Percentiles rank a stretch among this genome's conserved stretches.
Conservation (phyloP, 2,329 filamentous ascomycete genomes). For the Colletotrichum aenigma region DNA sequence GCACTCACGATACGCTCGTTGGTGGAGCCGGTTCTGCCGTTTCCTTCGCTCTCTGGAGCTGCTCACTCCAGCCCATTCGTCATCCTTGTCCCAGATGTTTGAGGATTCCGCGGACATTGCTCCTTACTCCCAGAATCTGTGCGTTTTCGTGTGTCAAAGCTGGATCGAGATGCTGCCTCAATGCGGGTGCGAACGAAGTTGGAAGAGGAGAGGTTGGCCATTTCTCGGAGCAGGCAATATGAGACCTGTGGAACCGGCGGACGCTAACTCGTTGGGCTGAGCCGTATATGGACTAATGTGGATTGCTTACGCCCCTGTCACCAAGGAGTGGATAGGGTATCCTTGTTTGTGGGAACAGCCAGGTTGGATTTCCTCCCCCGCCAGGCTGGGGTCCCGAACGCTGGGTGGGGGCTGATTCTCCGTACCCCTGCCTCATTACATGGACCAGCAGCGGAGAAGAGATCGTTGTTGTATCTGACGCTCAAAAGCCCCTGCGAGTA, state of each 20-base stretch:
- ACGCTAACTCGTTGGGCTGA: not conserved
- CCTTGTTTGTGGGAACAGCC: not conserved
- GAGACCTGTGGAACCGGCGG: not conserved
- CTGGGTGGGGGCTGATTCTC: not conserved
- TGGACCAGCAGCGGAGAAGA: not conserved
- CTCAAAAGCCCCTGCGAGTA: too few relatives aligned
- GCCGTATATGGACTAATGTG: not conserved
- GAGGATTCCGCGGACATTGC: not conserved
- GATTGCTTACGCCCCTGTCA: not conserved
- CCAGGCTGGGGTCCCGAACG: rapidly evolving
- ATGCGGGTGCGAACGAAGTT: not conserved
- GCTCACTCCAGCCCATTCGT: constrained; percentile 29
- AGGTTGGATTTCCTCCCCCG: rapidly evolving
- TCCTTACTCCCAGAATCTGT: not conserved
- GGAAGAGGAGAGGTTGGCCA: not conserved
- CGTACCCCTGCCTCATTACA: not conserved
- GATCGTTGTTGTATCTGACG: not conserved
- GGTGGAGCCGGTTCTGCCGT: constrained; percentile 30
- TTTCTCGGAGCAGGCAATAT: not conserved
- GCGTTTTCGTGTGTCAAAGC: not conserved
- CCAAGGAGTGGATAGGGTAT: not conserved
- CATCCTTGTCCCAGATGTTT: not conserved
- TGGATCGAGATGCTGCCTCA: not conserved
- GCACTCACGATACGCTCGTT: constrained; percentile 25
- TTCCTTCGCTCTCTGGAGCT: constrained; percentile 25